Conservation (phyloP, 805 yeast species). For the Cyberlindnera lachancei region DNA sequence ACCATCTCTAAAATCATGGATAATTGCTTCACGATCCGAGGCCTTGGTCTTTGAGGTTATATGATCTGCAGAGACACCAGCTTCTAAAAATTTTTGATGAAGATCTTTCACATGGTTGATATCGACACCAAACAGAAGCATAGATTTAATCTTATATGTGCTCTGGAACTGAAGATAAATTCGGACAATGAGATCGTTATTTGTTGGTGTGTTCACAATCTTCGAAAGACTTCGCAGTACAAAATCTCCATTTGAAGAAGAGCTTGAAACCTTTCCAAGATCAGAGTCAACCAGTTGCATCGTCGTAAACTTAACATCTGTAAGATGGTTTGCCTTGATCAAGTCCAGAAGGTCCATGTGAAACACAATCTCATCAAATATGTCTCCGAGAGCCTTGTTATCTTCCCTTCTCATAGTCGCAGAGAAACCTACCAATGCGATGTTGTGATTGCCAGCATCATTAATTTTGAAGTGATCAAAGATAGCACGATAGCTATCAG, state of each 20-base stretch:
- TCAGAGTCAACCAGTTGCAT: constrained; percentile 41
- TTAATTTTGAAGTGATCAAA: constrained; percentile 44
- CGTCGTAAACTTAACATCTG: constrained; percentile 58
- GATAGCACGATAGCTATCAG: constrained; percentile 54
- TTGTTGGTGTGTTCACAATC: constrained; percentile 45
- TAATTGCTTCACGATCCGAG: constrained; percentile 40
- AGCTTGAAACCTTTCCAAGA: constrained; percentile 27
- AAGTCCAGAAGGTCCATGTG: constrained; percentile 58
- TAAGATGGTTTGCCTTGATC: constrained; percentile 62
- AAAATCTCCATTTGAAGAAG: constrained; percentile 42
- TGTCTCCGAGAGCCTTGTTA: constrained; percentile 44
- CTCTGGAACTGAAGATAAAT: constrained; percentile 42
- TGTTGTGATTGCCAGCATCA: constrained; percentile 27
- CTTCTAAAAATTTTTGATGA: constrained; percentile 40
- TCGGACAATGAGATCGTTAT: constrained; percentile 47
- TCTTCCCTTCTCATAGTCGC: constrained; percentile 85
- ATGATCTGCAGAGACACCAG: constrained; percentile 63
- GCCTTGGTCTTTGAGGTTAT: constrained; percentile 62
- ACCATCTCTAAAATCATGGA: constrained; percentile 56
- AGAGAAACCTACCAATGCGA: constrained; percentile 73
- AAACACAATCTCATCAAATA: constrained; percentile 68
- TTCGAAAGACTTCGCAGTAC: constrained; percentile 40
- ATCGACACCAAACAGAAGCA: constrained; percentile 74
- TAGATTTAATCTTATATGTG: constrained; percentile 40
- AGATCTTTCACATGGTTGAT: constrained; percentile 55